Evolutionary conservation across 129 eudicot species (phyloP).

Genomic region (Apium graveolens): DNA sequence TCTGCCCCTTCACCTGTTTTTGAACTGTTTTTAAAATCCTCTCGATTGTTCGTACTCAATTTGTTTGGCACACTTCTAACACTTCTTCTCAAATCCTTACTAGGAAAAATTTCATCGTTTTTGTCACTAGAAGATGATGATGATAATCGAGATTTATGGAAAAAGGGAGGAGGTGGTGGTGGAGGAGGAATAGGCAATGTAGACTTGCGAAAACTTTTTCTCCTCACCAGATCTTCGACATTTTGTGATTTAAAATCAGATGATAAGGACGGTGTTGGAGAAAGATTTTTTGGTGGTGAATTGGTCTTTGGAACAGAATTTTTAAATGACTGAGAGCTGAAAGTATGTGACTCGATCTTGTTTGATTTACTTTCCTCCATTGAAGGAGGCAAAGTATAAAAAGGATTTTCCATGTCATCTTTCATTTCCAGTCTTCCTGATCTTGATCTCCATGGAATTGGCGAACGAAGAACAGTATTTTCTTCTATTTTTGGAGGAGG

Average conservation of each 20-base stretch:
- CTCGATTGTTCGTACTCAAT: constrained; percentile 12
- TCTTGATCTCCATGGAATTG: constrained; percentile 97
- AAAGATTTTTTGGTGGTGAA: constrained; percentile 23
- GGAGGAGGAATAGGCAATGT: constrained; percentile 66
- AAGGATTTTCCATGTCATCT: constrained; percentile 27
- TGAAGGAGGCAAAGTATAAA: constrained; percentile 18
- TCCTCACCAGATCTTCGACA: constrained; percentile 34
- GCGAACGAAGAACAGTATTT: constrained; percentile 66
- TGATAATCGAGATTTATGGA: constrained; percentile 16
- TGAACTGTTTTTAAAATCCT: constrained; percentile 6
- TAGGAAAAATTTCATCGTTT: constrained; percentile 1
- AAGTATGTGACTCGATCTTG: constrained; percentile 26
- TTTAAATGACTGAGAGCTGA: constrained; percentile 30
- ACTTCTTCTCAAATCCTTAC: constrained; percentile 37
- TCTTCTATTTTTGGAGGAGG: constrained; percentile 24
- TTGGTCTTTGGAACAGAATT: constrained; percentile 21
- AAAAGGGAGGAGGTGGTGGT: constrained; percentile 34
- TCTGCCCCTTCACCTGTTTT: constrained; percentile 11
- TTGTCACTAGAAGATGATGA: constrained; percentile 18
- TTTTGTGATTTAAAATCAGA: constrained; percentile 37
- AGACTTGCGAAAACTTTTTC: constrained; percentile 26
- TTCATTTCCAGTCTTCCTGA: constrained; percentile 61
- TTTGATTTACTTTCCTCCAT: constrained; percentile 26
- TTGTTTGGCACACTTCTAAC: constrained; percentile 32
- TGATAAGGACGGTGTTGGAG: constrained; percentile 23